phyloP scores from a whole-genome alignment of 78 protist species.

The Dictyostelium firmibasis region DNA sequence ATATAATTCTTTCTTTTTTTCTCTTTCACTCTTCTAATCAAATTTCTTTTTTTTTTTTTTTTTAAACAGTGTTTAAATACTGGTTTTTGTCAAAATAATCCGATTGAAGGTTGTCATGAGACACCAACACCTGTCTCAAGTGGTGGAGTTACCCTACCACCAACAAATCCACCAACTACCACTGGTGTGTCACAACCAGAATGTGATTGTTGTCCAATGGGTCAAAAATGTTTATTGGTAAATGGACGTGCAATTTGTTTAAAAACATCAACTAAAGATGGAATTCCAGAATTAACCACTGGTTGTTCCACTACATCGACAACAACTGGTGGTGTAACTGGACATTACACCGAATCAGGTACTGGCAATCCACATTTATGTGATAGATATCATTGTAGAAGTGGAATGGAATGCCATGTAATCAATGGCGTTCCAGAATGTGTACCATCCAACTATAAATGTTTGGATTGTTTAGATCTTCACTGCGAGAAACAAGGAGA shows the following conservation, averaged over 20 bases:
- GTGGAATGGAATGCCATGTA: background rate
- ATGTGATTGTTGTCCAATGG: background rate
- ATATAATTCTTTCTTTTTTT: too few relatives aligned
- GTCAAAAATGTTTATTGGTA: background rate
- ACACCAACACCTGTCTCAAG: background rate
- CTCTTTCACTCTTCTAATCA: too few relatives aligned
- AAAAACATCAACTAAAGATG: background rate
- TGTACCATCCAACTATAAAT: background rate
- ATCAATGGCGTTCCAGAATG: background rate
- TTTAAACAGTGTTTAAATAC: background rate
- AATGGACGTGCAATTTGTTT: background rate
- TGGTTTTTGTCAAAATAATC: background rate
- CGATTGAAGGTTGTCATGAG: background rate
- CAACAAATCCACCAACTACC: background rate
- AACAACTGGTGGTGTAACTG: background rate
- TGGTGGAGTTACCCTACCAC: background rate
- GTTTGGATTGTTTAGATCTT: background rate
- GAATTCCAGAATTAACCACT: background rate
- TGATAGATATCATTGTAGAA: background rate
- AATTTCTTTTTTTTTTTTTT: too few relatives aligned
- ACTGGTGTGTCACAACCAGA: background rate
- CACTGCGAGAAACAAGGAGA: background rate
- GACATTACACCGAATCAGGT: background rate
- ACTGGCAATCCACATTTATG: background rate
- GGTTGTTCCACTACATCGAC: background rate